Base-by-base conservation (phyloP, 176 grass and related monocot genomes). In the Bromus sterilis region DNA sequence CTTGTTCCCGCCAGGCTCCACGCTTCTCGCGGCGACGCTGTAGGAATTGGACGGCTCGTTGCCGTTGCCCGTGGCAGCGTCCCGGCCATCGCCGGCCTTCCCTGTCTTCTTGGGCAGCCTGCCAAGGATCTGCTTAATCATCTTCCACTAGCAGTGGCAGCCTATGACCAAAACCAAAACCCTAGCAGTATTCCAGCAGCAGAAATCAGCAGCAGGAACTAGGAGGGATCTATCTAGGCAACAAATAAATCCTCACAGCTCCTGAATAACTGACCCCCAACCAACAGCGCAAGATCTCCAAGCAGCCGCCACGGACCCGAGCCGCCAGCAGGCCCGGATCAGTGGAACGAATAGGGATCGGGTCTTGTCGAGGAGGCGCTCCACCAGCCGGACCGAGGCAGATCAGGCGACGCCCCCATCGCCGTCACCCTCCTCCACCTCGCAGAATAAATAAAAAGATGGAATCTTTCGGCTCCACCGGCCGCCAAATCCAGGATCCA, bases 61-160 rank as follows among this genome's bases (percentile, higher is more conserved):
- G 66, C 85, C 86, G 15, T 80, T 89, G 60, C 84, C 86, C 11
- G 21, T 72, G 24, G 76, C 75, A 34, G 75, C 74, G 48, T 98
- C 94, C 56, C 89, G 87, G 82, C 78, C 84, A 51, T 97, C 95
- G 4, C 80, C 82, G 6, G 85, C 81, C 91, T 94, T 98, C 18
- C 92, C 90, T 11, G 88, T 86, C 83, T 94, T 94, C 57, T 86
- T 91, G 13, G 95, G 92, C 49, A 98, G 83, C 73, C 92, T 84
- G 40, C 90, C 90, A n/a, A 98, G 80, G 77, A 98, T 89, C 80
- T 98, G 92, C 29, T 98, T 98, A 63, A 98, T 94, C 95, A 98
- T 98, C 85, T 81, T 80, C 18, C 15, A 0, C 49, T n/a, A 40
- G 24, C 46, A 36, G 40, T 16, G n/a, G 21, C 11, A 78, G 82